Evolutionary conservation across 139 green algal species (phyloP).

Genomic region (Zygnema circumcarinatum): DNA sequence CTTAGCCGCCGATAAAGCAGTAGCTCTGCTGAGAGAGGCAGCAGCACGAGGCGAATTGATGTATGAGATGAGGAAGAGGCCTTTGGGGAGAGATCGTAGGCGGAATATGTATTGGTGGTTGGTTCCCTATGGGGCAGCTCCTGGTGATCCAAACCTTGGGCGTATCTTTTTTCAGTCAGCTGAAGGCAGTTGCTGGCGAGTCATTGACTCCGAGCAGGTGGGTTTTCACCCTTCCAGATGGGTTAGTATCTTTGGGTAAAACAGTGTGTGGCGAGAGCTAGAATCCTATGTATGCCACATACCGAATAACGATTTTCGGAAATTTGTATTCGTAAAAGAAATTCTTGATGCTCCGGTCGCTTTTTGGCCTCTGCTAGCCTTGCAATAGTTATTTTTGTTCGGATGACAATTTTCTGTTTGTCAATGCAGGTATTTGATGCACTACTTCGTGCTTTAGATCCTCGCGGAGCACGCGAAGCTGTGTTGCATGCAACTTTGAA

Average conservation of each 20-base stretch:
- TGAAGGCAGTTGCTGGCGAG: slow-evolving; percentile 8
- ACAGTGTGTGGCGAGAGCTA: no score
- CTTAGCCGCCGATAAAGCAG: background rate
- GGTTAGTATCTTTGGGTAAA: no score
- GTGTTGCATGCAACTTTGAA: slow-evolving; percentile 9
- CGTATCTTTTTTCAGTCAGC: slow-evolving; percentile 35
- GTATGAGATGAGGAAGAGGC: slow-evolving; percentile 44
- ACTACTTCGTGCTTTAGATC: slow-evolving; percentile 26
- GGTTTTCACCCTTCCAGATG: no score
- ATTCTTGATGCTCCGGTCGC: no score
- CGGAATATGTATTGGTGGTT: slow-evolving; percentile 50
- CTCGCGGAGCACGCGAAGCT: slow-evolving; percentile 18
- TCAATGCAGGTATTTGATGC: slow-evolving; percentile 12
- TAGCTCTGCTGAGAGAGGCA: background rate
- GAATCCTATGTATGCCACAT: no score
- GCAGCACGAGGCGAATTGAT: background rate
- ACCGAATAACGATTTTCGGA: no score
- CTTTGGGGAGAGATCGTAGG: slow-evolving; percentile 46
- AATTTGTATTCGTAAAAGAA: no score
- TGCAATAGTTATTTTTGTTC: no score
- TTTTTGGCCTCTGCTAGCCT: no score
- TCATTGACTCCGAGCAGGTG: slow-evolving; percentile 34
- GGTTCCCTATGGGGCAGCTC: slow-evolving; percentile 14
- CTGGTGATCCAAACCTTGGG: background rate
- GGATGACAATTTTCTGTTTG: no score